A percentile compares a stretch with the other conserved stretches of the same genome.
Conservation (phyloP, 495 filamentous ascomycete species). For the Immersiella caudata region DNA sequence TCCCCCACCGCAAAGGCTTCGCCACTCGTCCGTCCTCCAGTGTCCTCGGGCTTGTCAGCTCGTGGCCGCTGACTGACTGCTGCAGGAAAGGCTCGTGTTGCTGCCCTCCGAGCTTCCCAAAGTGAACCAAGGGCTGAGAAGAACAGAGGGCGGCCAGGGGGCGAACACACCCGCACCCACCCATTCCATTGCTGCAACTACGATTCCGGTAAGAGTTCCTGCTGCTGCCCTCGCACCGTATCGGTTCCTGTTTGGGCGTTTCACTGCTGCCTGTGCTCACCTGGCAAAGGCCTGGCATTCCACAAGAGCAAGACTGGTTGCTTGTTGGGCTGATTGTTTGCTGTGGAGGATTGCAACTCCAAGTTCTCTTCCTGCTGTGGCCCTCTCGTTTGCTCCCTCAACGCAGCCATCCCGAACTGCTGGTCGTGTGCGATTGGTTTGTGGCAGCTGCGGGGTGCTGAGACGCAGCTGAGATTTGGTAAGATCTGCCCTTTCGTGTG, state of each 20-base stretch:
- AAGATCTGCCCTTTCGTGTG: neutral
- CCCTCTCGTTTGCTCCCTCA: neutral
- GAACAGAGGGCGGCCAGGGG: neutral
- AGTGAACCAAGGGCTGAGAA: constrained; percentile 4
- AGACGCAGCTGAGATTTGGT: neutral
- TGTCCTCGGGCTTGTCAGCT: neutral
- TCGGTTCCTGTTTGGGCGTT: neutral
- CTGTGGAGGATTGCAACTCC: neutral
- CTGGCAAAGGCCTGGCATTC: neutral
- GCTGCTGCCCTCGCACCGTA: neutral
- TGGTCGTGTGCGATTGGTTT: constrained; percentile 3
- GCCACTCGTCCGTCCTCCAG: constrained; percentile 15
- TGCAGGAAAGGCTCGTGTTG: constrained; percentile 11
- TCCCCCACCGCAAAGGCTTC: constrained; percentile 9
- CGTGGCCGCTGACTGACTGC: neutral
- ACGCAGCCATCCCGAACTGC: neutral
- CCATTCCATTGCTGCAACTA: neutral
- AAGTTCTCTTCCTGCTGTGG: neutral
- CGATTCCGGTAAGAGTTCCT: neutral
- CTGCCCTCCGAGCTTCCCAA: constrained; percentile 14
- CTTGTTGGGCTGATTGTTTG: neutral
- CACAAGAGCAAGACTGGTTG: neutral
- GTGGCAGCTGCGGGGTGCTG: constrained; percentile 10
- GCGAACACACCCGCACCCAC: neutral
- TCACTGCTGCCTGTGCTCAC: constrained; percentile 3